phyloP scores from a whole-genome alignment of 345 rosid species.

The Syzygium aromaticum region DNA sequence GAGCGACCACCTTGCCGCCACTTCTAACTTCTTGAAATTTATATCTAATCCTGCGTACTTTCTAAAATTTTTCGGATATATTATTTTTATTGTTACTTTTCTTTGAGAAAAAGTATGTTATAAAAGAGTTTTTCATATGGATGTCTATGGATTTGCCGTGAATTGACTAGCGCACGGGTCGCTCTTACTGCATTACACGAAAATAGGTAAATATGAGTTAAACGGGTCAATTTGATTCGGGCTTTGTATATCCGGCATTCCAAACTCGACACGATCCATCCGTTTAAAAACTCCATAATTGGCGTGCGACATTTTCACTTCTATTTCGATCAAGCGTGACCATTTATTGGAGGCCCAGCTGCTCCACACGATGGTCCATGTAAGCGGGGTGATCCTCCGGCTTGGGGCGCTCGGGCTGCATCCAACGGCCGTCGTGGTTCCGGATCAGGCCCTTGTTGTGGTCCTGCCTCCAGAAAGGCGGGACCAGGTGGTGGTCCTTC shows the following conservation, averaged over 20 bases:
- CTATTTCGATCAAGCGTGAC: not conserved
- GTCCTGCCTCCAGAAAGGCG: slow-evolving; percentile 77
- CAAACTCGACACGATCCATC: too few relatives aligned
- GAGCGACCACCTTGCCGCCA: not conserved
- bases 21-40: too few relatives aligned
- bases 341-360: slow-evolving; percentile 20
- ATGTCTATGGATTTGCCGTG: not conserved
- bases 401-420: slow-evolving; percentile 63
- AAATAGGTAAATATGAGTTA: not conserved
- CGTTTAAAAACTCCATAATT: too few relatives aligned
- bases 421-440: slow-evolving; percentile 65
- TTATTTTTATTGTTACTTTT: too few relatives aligned
- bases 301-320: too few relatives aligned
- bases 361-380: slow-evolving; percentile 36
- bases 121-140: fast-evolving
- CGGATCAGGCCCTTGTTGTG: slow-evolving; percentile 71
- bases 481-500: slow-evolving; percentile 69
- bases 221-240: not conserved
- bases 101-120: not conserved
- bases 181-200: not conserved
- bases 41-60: not conserved
- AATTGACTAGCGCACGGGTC: not conserved
- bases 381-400: slow-evolving; percentile 56
- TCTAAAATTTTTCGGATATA: not conserved
- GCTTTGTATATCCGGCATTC: not conserved